Evolutionary conservation across 257 asterid species (phyloP), one percentile per base, ranked within the genome.

Genomic region (Thymus mandschuricus): DNA sequence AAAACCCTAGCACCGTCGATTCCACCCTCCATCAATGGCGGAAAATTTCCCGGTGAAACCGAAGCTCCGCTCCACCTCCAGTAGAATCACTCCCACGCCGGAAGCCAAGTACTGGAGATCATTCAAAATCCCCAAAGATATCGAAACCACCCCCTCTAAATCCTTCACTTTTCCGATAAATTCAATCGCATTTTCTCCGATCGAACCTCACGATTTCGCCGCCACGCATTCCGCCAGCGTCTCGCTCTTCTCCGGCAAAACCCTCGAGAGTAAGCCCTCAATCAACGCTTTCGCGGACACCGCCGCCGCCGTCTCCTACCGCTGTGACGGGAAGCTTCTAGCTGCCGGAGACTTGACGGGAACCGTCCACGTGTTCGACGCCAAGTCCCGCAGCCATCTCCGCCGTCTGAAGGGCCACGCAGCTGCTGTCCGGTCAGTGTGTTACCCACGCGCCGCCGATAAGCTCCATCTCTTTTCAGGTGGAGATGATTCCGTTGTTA

Each of bases 31-130:
- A 75, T n/a, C 86, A 64, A 88, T 81, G 92, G 86, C 82, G 54
- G 93, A 87, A 66, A 31, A 82, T 0, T 93, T 86, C 75, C 82
- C 89, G 0, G 92, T 89, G 0, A 91, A 81, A 38, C 88, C 96
- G 0, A 93, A 86, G 54, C 88, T 91, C 29, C 85, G 84, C 34
- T 76, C 97, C 38, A 86, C 92, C 9, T 60, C 90, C 3, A 68
- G 83, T 35, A 85, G 78, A 55, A 69, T 83, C 48, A 86, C 94
- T 0, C 77, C 82, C 0, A 77, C 96, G 3, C 86, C 97, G 0
- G 97, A 94, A 84, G 76, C 95, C 60, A 91, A 89, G 66, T 94
- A 87, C 75, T 94, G 98, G 96, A 83, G 76, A 60, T 94, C 97
- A 13, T 94, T 91, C 84, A 94, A 91, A 81, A 50, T 76, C 54